Conservation (phyloP, 2,329 filamentous ascomycete species). For the Aspergillus luchuensis region DNA sequence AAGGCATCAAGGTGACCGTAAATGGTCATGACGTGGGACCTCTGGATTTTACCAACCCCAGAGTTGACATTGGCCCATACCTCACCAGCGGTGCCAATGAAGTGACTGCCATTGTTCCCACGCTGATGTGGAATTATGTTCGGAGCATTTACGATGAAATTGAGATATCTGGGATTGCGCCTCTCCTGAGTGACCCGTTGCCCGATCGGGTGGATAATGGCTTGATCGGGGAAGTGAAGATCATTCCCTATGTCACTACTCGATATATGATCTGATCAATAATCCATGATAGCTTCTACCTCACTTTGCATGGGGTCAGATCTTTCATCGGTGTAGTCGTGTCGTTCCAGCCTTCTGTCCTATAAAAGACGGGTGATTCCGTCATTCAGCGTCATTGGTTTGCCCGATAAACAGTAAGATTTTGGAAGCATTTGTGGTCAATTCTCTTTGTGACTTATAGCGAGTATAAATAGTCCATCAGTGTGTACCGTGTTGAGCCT, state of each 20-base stretch:
- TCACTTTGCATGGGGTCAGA: too few relatives aligned
- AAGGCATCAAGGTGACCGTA: constrained; percentile 18
- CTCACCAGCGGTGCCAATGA: constrained; percentile 13
- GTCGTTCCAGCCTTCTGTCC: neutral
- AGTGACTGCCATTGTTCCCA: constrained; percentile 21
- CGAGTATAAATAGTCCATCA: too few relatives aligned
- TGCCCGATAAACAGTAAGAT: too few relatives aligned
- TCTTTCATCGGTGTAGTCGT: neutral
- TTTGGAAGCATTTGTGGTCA: too few relatives aligned
- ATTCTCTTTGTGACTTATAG: too few relatives aligned
- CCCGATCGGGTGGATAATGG: constrained; percentile 18
- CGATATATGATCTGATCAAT: neutral
- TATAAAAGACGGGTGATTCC: too few relatives aligned
- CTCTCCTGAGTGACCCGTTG: neutral
- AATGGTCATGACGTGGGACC: constrained; percentile 20
- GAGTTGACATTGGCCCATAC: constrained; percentile 16
- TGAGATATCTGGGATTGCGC: constrained; percentile 11
- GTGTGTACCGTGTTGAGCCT: too few relatives aligned
- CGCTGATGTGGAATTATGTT: constrained; percentile 26
- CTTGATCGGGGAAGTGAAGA: constrained; percentile 13
- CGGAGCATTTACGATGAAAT: constrained; percentile 13
- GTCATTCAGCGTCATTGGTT: too few relatives aligned
- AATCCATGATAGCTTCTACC: too few relatives aligned
- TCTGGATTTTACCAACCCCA: constrained; percentile 20
- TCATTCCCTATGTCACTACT: constrained; percentile 17